Base-by-base conservation (phyloP, 2,329 filamentous ascomycete species). In the Diplodia intermedia region DNA sequence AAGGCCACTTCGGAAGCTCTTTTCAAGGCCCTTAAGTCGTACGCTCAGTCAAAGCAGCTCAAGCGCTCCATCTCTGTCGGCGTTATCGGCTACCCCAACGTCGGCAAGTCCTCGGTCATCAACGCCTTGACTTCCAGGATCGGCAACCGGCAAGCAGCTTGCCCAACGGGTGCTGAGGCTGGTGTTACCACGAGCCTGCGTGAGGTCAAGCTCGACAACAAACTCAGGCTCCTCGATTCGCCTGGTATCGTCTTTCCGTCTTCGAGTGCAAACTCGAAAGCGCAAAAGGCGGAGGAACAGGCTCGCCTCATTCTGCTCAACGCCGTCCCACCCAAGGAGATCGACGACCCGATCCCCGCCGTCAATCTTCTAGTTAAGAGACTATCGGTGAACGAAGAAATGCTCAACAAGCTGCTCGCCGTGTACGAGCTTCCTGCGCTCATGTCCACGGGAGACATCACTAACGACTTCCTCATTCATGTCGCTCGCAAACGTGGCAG, bases 81-180 rank as follows among this genome's bases (percentile, higher is more conserved):
- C 71, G 92, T 97, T 70, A 96, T 97, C 73, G 94, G 94, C 33
- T 97, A 97, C 79, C 94, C 94, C 74, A 97, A 97, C 78, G 94
- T 97, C 69, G 94, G 94, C 77, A 97, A 97, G 84, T 97, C 93
- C 33, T 97, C 93, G 62, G 93, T 97, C 75, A 97, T 97, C 85
- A 97, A 97, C 79, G 92, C 93, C 18, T 88, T 97, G 67, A 90
- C 93, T 23, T 89, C 91, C 47, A 88, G 92, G 47, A 84, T 97
- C 73, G 88, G 90, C 71, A 86, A 89, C 68, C 89, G 87, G 75
- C 84, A 86, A 14, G 43, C 43, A 72, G 91, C 92, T 53, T 97
- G 93, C 78, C 94, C 94, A 1, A 91, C 92, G 1, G 94, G 94
- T 69, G 93, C 94, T 36, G 94, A 97, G 82, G 94, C 94, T 26